A percentile compares a stretch with the other conserved stretches of the same genome.
Evolutionary conservation across 2,329 filamentous ascomycete species (phyloP).

Genomic region (Cercospora sp.): DNA sequence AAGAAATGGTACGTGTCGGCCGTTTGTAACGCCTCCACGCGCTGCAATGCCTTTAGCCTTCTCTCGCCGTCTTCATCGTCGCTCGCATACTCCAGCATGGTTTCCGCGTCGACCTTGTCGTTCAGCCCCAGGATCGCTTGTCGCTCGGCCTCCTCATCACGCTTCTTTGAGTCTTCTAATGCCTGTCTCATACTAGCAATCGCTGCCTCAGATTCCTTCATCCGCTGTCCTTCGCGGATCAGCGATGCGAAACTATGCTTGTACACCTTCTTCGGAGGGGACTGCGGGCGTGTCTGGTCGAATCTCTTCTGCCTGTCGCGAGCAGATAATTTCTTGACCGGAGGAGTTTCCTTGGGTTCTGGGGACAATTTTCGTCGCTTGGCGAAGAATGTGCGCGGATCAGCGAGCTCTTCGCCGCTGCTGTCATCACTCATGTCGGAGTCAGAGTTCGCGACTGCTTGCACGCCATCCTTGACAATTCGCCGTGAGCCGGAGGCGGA

Average conservation of each 20-base stretch:
- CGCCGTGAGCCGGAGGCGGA: conserved; percentile 48
- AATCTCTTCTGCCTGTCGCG: conserved; percentile 14
- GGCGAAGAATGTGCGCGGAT: conserved; percentile 35
- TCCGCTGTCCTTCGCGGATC: conserved; percentile 31
- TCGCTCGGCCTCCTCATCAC: conserved; percentile 18
- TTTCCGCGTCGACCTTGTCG: conserved; percentile 20
- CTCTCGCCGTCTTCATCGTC: conserved; percentile 50
- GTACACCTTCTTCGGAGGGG: conserved; percentile 29
- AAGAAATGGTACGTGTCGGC: conserved; percentile 62
- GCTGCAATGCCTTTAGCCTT: conserved; percentile 57
- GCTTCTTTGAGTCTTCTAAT: conserved; percentile 22
- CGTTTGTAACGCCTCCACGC: conserved; percentile 59
- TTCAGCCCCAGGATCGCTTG: conserved; percentile 13
- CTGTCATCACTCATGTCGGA: conserved; percentile 35
- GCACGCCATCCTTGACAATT: conserved; percentile 52
- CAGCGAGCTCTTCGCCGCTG: conserved; percentile 36
- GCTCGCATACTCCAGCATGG: conserved; percentile 47
- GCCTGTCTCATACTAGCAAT: conserved; percentile 32
- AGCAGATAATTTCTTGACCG: conserved; percentile 9
- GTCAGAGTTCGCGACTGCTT: conserved; percentile 51
- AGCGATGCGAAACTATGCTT: conserved; percentile 36
- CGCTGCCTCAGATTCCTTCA: conserved; percentile 27
- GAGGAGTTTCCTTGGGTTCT: conserved; percentile 10
- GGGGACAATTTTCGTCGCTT: conserved; percentile 36
- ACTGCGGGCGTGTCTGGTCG: conserved; percentile 13